Conservation (phyloP, 108 stramenopile genomes). For the Hondaea fermentalgiana region DNA sequence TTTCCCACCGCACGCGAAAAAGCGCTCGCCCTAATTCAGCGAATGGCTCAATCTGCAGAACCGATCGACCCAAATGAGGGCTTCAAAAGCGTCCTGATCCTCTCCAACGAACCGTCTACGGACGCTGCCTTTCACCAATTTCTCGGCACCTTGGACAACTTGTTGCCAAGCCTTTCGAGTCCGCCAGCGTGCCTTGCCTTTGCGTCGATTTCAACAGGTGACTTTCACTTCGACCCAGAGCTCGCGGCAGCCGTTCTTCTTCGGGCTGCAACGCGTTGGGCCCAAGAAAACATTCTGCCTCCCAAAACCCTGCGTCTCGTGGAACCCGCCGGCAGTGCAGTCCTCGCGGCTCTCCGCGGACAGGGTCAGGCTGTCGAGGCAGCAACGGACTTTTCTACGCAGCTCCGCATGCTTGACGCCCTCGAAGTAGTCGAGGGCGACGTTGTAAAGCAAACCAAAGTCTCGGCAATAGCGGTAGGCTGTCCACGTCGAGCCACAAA, state of each 20-base stretch:
- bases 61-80: background rate
- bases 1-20: background rate
- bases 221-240: background rate
- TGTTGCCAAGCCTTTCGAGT: background rate
- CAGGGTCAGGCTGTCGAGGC: background rate
- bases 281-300: background rate
- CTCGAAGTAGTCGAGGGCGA: background rate
- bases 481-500: background rate
- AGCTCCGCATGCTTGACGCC: background rate
- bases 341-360: background rate
- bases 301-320: background rate
- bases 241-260: background rate
- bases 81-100: background rate
- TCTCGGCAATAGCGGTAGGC: background rate
- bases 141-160: too few species aligned
- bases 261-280: background rate
- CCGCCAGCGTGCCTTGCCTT: background rate
- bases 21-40: background rate
- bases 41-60: background rate
- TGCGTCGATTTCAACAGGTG: background rate
- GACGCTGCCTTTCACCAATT: background rate
- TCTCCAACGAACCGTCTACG: background rate
- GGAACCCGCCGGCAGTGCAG: background rate
- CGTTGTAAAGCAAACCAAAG: background rate
- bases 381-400: background rate